These are phyloP conservation scores for Carex scoparia DNA, from an alignment of 176 grass and related monocot genomes.

Conservation along the genomic window DNA sequence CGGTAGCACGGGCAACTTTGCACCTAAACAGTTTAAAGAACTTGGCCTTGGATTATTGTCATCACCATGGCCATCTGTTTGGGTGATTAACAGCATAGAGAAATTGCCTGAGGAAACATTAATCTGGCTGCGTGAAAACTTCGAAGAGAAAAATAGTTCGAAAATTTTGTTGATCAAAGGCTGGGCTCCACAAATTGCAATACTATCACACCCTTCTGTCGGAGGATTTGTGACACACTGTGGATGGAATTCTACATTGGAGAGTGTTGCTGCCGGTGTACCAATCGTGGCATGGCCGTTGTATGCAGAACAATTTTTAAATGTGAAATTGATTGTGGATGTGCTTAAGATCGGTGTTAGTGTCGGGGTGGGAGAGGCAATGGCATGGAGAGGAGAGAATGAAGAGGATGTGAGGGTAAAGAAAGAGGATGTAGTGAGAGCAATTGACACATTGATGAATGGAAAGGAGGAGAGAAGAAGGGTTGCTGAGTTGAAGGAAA, in stretches of 20 bases:
- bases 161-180: slow-evolving; percentile 38
- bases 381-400: slow-evolving; percentile 17
- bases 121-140: slow-evolving; percentile 34
- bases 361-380: slow-evolving; percentile 32
- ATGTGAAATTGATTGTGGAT: slow-evolving; percentile 62
- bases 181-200: slow-evolving; percentile 64
- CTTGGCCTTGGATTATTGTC: slow-evolving; percentile 50
- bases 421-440: slow-evolving; percentile 17
- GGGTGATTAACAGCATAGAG: slow-evolving; percentile 42
- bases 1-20: slow-evolving; percentile 41
- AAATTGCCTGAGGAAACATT: slow-evolving; percentile 27
- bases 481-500: slow-evolving; percentile 17
- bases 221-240: slow-evolving; percentile 76
- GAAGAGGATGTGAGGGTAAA: neutral
- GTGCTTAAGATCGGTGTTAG: slow-evolving; percentile 52
- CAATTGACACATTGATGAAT: slow-evolving; percentile 14
- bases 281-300: slow-evolving; percentile 58
- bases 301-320: slow-evolving; percentile 70
- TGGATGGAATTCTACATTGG: slow-evolving; percentile 81
- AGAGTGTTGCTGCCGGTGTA: slow-evolving; percentile 48
- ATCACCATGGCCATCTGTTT: slow-evolving; percentile 40
- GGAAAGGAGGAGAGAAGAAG: slow-evolving; percentile 11
- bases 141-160: slow-evolving; percentile 10
- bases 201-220: slow-evolving; percentile 47
- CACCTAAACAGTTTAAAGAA: slow-evolving; percentile 42